Conservation (phyloP, 2,329 filamentous ascomycete genomes). For the Apiospora arundinis region DNA sequence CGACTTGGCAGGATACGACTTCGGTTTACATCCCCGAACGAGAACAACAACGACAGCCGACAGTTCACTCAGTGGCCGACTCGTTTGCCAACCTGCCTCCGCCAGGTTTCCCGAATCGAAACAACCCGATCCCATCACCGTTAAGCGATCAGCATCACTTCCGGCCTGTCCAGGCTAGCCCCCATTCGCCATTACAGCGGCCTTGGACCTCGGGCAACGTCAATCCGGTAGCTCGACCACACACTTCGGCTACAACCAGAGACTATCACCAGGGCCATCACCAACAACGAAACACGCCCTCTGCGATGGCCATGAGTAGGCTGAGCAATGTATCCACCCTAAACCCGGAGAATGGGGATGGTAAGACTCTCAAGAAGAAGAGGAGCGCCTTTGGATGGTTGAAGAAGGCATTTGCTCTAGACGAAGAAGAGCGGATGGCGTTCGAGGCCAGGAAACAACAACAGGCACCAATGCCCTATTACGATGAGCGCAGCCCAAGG, state of each 20-base stretch:
- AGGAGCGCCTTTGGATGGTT: constrained; percentile 72
- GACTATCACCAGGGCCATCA: constrained; percentile 43
- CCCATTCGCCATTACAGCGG: constrained; percentile 66
- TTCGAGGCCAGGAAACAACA: constrained; percentile 63
- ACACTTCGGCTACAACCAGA: constrained; percentile 30
- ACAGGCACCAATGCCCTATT: constrained; percentile 54
- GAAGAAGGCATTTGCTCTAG: constrained; percentile 70
- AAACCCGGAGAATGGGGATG: constrained; percentile 40
- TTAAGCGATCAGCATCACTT: constrained; percentile 64
- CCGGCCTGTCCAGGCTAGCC: constrained; percentile 66
- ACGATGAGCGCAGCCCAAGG: constrained; percentile 56
- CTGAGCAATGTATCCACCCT: constrained; percentile 61
- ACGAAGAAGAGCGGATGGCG: constrained; percentile 66
- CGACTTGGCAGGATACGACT: constrained; percentile 14
- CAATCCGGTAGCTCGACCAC: constrained; percentile 36
- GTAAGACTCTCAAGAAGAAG: constrained; percentile 66
- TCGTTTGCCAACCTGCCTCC: constrained; percentile 41
- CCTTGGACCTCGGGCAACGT: constrained; percentile 59
- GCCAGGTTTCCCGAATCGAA: constrained; percentile 38
- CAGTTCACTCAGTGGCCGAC: constrained; percentile 45
- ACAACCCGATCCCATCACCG: constrained; percentile 53
- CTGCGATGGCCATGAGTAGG: constrained; percentile 63
- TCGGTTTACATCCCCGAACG: background rate
- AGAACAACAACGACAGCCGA: background rate
- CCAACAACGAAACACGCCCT: constrained; percentile 55